A percentile compares a stretch with the other conserved stretches of the same genome.
Evolutionary conservation across 2,329 filamentous ascomycete species (phyloP).

Genomic region (Colletotrichum truncatum): DNA sequence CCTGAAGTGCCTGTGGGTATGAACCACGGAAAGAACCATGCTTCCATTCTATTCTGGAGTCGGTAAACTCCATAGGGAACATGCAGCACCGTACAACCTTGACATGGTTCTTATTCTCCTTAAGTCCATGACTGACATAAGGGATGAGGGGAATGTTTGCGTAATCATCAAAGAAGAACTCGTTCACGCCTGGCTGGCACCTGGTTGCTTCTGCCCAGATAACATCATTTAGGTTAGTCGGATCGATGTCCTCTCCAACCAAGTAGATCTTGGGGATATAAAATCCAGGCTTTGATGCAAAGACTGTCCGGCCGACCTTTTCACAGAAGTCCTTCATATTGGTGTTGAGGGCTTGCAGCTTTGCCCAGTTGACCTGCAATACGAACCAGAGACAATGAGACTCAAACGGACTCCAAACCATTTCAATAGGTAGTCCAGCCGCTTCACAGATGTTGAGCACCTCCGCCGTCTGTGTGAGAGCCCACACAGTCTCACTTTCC

Average conservation of each 20-base stretch:
- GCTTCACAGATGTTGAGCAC: slow-evolving; percentile 46
- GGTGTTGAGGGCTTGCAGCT: slow-evolving; percentile 63
- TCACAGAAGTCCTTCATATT: slow-evolving; percentile 48
- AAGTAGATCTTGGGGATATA: slow-evolving; percentile 54
- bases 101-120: no score
- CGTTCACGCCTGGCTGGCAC: slow-evolving; percentile 53
- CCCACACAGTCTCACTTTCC: slow-evolving; percentile 40
- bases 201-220: slow-evolving; percentile 58
- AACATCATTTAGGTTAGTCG: slow-evolving; percentile 53
- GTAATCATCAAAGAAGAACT: slow-evolving; percentile 53
- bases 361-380: slow-evolving; percentile 64
- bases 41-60: no score
- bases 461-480: slow-evolving; percentile 42
- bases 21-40: no score
- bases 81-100: no score
- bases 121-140: no score
- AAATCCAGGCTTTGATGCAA: slow-evolving; percentile 49
- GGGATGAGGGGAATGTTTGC: slow-evolving; percentile 53
- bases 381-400: no score
- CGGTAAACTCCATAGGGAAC: no score
- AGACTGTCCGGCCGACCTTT: slow-evolving; percentile 51
- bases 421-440: slow-evolving; percentile 50
- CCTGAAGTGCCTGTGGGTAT: no score
- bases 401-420: slow-evolving; percentile 52
- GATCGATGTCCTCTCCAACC: slow-evolving; percentile 58